These are phyloP conservation scores for Talaromyces sp. DNA, from an alignment of 2,329 filamentous ascomycete genomes.

Conservation along the genomic window DNA sequence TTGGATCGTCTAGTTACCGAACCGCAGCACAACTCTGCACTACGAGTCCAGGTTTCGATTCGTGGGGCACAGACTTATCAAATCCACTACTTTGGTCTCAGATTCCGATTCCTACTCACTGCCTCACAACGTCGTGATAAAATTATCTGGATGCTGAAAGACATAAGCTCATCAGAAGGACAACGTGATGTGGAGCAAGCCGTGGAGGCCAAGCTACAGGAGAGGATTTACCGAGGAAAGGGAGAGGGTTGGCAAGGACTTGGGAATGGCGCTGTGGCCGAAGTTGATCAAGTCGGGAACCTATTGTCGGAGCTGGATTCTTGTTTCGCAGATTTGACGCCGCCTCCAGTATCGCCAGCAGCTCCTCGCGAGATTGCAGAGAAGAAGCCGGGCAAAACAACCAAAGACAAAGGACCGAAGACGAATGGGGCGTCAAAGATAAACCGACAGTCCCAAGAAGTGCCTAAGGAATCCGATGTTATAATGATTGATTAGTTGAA, in stretches of 20 bases:
- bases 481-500: slow-evolving; percentile 36
- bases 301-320: slow-evolving; percentile 33
- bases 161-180: slow-evolving; percentile 23
- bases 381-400: not conserved
- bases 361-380: not conserved
- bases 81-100: slow-evolving; percentile 34
- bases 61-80: slow-evolving; percentile 35
- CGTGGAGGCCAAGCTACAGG: slow-evolving; percentile 24
- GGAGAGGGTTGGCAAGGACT: slow-evolving; percentile 41
- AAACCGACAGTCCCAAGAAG: slow-evolving; percentile 19
- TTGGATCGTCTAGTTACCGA: slow-evolving; percentile 35
- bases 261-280: slow-evolving; percentile 36
- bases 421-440: slow-evolving; percentile 3
- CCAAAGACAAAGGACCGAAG: slow-evolving; percentile 6
- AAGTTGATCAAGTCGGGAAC: slow-evolving; percentile 30
- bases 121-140: slow-evolving; percentile 27
- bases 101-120: slow-evolving; percentile 32
- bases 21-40: slow-evolving; percentile 21
- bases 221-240: slow-evolving; percentile 34
- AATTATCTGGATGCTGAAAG: slow-evolving; percentile 36
- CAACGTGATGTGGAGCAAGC: slow-evolving; percentile 22
- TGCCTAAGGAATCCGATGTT: slow-evolving; percentile 26
- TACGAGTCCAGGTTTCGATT: slow-evolving; percentile 32
- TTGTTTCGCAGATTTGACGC: slow-evolving; percentile 23
- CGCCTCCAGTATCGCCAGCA: not conserved